Conservation (phyloP, 2,329 filamentous ascomycete species). For the Colletotrichum sp. region DNA sequence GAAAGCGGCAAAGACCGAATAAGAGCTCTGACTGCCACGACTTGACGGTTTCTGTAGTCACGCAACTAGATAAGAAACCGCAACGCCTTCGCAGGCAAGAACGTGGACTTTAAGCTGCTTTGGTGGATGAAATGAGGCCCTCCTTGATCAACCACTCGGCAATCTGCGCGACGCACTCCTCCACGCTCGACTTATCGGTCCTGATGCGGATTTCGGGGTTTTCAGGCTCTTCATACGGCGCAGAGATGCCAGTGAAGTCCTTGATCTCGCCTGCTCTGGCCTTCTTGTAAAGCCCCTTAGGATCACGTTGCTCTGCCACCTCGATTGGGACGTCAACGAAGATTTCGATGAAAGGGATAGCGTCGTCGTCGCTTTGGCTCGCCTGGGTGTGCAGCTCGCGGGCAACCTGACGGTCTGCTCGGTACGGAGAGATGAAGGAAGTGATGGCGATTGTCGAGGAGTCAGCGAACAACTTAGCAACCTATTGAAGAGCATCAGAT, state of each 20-base stretch:
- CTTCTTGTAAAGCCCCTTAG: constrained; percentile 98
- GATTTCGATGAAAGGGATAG: constrained; percentile 91
- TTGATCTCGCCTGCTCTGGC: constrained; percentile 92
- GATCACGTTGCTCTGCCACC: constrained; percentile 92
- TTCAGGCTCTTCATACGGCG: constrained; percentile 90
- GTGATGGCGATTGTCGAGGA: constrained; percentile 86
- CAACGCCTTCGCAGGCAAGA: background rate
- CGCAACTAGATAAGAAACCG: background rate
- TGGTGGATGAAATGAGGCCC: constrained; percentile 56
- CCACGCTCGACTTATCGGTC: constrained; percentile 81
- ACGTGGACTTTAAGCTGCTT: constrained; percentile 26
- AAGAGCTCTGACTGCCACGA: background rate
- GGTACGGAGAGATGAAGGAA: constrained; percentile 96
- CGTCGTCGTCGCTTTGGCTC: constrained; percentile 61
- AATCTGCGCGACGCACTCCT: constrained; percentile 89
- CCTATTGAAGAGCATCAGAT: constrained; percentile 45
- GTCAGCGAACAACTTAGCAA: constrained; percentile 96
- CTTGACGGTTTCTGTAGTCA: background rate
- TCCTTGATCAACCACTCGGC: constrained; percentile 77
- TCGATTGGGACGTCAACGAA: constrained; percentile 90
- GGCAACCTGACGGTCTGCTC: constrained; percentile 82
- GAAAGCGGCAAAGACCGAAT: background rate
- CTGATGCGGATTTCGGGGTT: constrained; percentile 86
- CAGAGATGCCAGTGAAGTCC: constrained; percentile 95
- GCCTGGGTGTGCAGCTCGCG: constrained; percentile 77